Conservation (phyloP, 2,329 filamentous ascomycete species). For the Beauveria asiatica region DNA sequence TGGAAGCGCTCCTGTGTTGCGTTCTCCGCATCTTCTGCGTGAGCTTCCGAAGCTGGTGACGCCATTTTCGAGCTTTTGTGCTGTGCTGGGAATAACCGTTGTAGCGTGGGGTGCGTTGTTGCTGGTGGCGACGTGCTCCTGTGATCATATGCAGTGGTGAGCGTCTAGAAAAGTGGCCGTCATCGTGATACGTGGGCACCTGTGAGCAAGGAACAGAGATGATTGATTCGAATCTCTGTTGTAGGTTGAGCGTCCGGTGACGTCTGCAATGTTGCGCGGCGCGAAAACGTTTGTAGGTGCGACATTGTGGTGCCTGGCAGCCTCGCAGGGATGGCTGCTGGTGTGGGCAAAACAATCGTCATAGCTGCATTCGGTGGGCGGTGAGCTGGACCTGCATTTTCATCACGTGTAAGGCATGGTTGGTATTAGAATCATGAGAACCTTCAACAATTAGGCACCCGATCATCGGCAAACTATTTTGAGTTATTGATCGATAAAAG, state of each 20-base stretch:
- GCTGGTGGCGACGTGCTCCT: constrained; percentile 13
- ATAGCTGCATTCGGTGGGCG: constrained; percentile 1
- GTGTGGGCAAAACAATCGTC: constrained; percentile 3
- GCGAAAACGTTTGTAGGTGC: not conserved
- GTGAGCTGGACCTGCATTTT: not conserved
- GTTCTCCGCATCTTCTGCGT: no score
- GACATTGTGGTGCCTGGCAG: not conserved
- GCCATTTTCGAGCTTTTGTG: not conserved
- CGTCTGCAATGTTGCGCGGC: not conserved
- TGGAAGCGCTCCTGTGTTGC: not conserved
- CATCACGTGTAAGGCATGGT: not conserved
- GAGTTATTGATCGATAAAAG: no score
- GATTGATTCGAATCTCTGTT: not conserved
- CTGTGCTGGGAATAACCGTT: not conserved
- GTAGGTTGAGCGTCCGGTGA: not conserved
- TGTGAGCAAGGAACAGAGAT: constrained; percentile 12
- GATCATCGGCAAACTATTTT: no score
- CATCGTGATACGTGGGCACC: constrained; percentile 32
- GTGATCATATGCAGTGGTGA: constrained; percentile 29
- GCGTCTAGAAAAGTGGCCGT: constrained; percentile 25
- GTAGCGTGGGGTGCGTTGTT: not conserved
- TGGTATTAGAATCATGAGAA: no score
- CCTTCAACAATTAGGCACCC: no score
- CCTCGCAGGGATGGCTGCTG: not conserved
- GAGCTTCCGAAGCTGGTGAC: not conserved